Evolutionary conservation across 2,329 filamentous ascomycete species (phyloP).

Genomic region (Trichophyton verrucosum): DNA sequence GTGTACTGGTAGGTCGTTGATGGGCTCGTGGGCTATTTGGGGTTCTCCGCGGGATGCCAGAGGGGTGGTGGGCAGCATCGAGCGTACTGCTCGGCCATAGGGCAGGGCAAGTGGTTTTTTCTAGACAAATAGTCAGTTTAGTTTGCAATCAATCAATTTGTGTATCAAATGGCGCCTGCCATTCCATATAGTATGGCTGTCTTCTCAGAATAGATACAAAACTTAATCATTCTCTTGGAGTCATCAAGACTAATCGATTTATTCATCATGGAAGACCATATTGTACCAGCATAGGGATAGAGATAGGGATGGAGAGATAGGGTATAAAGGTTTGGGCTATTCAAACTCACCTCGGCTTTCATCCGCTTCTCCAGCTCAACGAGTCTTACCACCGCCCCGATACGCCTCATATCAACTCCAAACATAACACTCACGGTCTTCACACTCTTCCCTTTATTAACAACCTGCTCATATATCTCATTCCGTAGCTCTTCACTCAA

Average conservation of each 20-base stretch:
- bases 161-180: conserved; percentile 11
- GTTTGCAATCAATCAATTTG: too few species aligned
- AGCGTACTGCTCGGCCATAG: conserved; percentile 62
- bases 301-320: too few species aligned
- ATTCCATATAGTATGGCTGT: conserved; percentile 4
- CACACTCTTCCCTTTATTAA: conserved; percentile 53
- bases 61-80: conserved; percentile 65
- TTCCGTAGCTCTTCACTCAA: conserved; percentile 62
- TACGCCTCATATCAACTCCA: conserved; percentile 67
- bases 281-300: background rate
- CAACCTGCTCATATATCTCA: conserved; percentile 59
- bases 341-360: conserved; percentile 56
- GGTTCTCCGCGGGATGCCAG: conserved; percentile 28
- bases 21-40: conserved; percentile 43
- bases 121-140: conserved; percentile 34
- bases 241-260: conserved; percentile 99
- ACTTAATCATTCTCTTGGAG: conserved; percentile 50
- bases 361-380: conserved; percentile 76
- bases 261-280: conserved; percentile 47
- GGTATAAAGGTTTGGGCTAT: background rate
- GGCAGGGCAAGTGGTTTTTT: conserved; percentile 62
- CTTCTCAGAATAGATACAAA: conserved; percentile 56
- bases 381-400: conserved; percentile 72
- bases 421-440: conserved; percentile 65
- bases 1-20: conserved; percentile 53